Conservation (phyloP, 768 basidiomycete genomes). For the Dioszegia hungarica region DNA sequence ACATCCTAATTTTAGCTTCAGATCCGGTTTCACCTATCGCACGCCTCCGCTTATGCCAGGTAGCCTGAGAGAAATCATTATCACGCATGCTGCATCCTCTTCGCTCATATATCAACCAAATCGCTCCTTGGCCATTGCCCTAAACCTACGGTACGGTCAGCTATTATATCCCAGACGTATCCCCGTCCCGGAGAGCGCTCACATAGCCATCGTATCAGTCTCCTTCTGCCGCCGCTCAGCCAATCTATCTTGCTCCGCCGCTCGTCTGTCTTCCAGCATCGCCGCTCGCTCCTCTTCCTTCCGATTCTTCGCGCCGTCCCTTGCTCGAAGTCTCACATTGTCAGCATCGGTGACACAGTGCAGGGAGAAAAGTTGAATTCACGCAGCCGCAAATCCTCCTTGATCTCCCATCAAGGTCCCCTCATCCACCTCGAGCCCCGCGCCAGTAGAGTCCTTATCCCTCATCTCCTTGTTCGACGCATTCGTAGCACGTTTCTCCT, state of each 20-base stretch:
- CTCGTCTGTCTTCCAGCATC: conserved; percentile 51
- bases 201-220: conserved; percentile 93
- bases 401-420: conserved; percentile 67
- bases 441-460: conserved; percentile 59
- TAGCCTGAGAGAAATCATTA: too few relatives aligned
- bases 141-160: conserved; percentile 54
- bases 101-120: conserved; percentile 59
- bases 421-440: conserved; percentile 72
- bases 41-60: too few relatives aligned
- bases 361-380: conserved; percentile 16
- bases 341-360: background rate
- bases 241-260: conserved; percentile 60
- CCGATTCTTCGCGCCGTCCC: conserved; percentile 67
- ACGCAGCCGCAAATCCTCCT: conserved; percentile 77
- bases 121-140: conserved; percentile 70
- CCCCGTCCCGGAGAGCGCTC: conserved; percentile 10
- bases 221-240: conserved; percentile 70
- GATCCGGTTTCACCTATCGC: too few relatives aligned
- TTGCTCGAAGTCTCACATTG: conserved; percentile 63
- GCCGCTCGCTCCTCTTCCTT: conserved; percentile 53
- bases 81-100: too few relatives aligned
- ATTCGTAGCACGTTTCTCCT: conserved; percentile 73
- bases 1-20: too few relatives aligned
- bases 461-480: conserved; percentile 64
- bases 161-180: background rate